Percentiles rank a stretch among this genome's conserved stretches.
Conservation (phyloP, 768 basidiomycete species). For the Coprinopsis cinerea region DNA sequence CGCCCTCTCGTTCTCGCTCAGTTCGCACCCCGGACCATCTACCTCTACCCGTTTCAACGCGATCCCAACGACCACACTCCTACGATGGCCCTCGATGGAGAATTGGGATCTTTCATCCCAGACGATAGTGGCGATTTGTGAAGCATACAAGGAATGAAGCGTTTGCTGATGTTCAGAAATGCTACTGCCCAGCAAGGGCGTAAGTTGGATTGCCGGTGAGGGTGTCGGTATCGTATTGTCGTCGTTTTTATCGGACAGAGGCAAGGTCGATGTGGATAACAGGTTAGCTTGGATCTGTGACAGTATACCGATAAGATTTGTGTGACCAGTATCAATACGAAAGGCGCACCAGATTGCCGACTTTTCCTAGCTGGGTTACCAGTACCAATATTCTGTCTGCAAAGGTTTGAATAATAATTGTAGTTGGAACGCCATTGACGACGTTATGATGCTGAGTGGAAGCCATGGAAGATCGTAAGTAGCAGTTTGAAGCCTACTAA, state of each 20-base stretch:
- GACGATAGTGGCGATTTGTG: constrained; percentile 82
- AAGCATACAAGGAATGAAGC: constrained; percentile 72
- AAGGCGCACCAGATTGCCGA: constrained; percentile 69
- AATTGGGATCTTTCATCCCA: constrained; percentile 53
- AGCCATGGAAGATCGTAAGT: constrained; percentile 5
- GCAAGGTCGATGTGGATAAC: constrained; percentile 56
- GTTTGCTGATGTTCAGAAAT: constrained; percentile 64
- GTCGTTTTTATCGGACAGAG: constrained; percentile 38
- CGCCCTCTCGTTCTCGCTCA: constrained; percentile 35
- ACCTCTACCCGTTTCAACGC: constrained; percentile 45
- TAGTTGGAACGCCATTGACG: constrained; percentile 56
- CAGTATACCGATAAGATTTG: constrained; percentile 1
- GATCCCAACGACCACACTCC: constrained; percentile 70
- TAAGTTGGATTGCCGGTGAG: constrained; percentile 70
- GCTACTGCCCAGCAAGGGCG: constrained; percentile 71
- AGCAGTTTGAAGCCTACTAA: background rate
- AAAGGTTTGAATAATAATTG: constrained; percentile 73
- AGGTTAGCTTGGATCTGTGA: constrained; percentile 78
- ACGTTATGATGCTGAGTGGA: constrained; percentile 43
- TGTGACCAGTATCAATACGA: background rate
- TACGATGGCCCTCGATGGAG: constrained; percentile 36
- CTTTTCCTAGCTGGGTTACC: constrained; percentile 86
- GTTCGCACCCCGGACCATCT: constrained; percentile 17
- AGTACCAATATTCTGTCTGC: constrained; percentile 81
- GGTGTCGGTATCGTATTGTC: constrained; percentile 44